phyloP scores from a whole-genome alignment of 192 early-diverging fungal genomes.

The Umbelopsis ramanniana region DNA sequence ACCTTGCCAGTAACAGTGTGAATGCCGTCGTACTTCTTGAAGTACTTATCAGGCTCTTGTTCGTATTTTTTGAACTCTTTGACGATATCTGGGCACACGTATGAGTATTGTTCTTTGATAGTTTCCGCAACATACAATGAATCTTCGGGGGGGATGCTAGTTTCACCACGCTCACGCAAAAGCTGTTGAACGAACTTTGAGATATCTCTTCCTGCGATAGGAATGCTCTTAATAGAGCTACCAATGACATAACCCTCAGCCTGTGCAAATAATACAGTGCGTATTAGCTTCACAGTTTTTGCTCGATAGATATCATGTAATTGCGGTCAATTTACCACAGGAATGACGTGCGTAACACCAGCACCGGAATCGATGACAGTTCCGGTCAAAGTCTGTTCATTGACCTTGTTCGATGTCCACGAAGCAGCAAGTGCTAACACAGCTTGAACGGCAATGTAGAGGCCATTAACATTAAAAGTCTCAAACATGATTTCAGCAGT shows the following conservation, averaged over 20 bases:
- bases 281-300: background rate
- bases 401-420: slow-evolving; percentile 87
- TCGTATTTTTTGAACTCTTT: slow-evolving; percentile 97
- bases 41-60: slow-evolving; percentile 86
- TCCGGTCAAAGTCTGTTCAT: slow-evolving; percentile 90
- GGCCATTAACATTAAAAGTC: slow-evolving; percentile 96
- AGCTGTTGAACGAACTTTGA: slow-evolving; percentile 98
- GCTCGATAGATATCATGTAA: background rate
- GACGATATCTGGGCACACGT: slow-evolving; percentile 96
- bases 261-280: slow-evolving; percentile 40
- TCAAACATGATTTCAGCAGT: slow-evolving; percentile 99
- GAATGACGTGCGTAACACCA: slow-evolving; percentile 99
- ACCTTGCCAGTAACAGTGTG: slow-evolving; percentile 89
- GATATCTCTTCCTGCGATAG: slow-evolving; percentile 98
- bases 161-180: slow-evolving; percentile 93
- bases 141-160: slow-evolving; percentile 95
- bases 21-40: slow-evolving; percentile 84
- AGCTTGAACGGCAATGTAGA: slow-evolving; percentile 99
- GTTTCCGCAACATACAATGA: slow-evolving; percentile 91
- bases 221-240: slow-evolving; percentile 97
- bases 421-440: slow-evolving; percentile 96
- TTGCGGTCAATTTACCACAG: slow-evolving; percentile 74
- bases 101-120: slow-evolving; percentile 97
- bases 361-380: slow-evolving; percentile 99
- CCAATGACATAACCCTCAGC: slow-evolving; percentile 98